Evolutionary conservation across 352 stramenopile species (phyloP), one percentile per base, ranked within the genome.

Genomic region (Globisporangium okanoganense): DNA sequence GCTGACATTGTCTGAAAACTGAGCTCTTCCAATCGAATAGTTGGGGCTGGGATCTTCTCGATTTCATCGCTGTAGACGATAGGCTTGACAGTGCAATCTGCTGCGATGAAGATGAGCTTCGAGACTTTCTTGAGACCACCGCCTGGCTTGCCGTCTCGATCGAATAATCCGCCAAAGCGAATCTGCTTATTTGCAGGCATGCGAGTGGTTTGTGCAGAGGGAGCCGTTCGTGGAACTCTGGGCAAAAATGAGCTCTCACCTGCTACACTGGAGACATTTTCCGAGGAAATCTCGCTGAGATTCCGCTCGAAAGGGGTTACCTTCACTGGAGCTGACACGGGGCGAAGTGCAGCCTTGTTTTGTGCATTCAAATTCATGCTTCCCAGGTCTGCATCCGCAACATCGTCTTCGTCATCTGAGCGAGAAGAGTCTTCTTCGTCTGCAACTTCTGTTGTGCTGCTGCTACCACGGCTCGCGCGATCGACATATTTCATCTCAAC

Each of bases 21-120:
- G 13, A 90, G 56, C 38, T 72, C 45, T 9, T 79, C 61, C 0
- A 53, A 41, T 0, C 69, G 62, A 29, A 79, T 50, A 12, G 33
- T 29, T 13, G 77, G 78, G 0, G 73, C 40, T 12, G 59, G 27
- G 1, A 81, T 55, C 9, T 58, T 29, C 51, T 92, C 69, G 14
- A 91, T 82, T 13, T 84, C 69, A 45, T 78, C 62, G 43, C 71
- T 85, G 43, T 65, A 73, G 2, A 83, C 78, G 38, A 93, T 87
- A 24, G 85, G 77, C 44, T 88, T 84, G 3, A 87, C 78, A 18
- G 58, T 43, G 18, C 67, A 83, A 69, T 92, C 83, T 35, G 70
- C 67, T 25, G 73, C 67, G 3, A 74, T 79, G 52, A 90, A 90
- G 3, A 92, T 69, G 10, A 92, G 74, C 35, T 77, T 79, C 1